Evolutionary conservation across 139 green algal species (phyloP).

Genomic region (Monoraphidium neglectum): DNA sequence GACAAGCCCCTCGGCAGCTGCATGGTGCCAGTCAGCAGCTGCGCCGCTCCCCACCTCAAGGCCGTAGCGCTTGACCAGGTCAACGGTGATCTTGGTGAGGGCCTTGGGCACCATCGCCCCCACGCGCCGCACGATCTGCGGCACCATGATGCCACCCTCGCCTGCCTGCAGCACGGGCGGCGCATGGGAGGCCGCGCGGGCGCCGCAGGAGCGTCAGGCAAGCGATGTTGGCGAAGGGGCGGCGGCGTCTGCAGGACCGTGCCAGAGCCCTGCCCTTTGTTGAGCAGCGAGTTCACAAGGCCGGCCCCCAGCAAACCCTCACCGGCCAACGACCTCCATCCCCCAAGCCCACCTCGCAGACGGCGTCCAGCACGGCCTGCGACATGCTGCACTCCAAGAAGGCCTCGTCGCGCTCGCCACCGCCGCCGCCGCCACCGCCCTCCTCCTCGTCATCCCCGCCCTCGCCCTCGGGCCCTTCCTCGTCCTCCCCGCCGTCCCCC

Average conservation of each 20-base stretch:
- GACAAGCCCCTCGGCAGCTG: too few relatives aligned
- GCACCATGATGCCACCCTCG: slow-evolving; percentile 10
- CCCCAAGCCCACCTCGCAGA: slow-evolving; percentile 25
- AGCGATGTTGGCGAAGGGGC: too few relatives aligned
- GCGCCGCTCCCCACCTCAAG: slow-evolving; percentile 5
- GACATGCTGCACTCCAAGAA: slow-evolving; percentile 35
- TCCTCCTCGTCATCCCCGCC: slow-evolving; percentile 13
- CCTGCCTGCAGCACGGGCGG: too few relatives aligned
- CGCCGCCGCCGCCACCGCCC: not conserved
- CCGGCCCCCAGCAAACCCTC: too few relatives aligned
- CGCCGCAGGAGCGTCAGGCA: too few relatives aligned
- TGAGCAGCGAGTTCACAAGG: too few relatives aligned
- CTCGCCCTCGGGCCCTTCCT: slow-evolving; percentile 10
- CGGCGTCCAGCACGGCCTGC: slow-evolving; percentile 36
- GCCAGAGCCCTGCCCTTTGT: too few relatives aligned
- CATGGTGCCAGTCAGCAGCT: too few relatives aligned
- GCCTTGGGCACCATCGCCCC: not conserved
- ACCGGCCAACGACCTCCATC: too few relatives aligned
- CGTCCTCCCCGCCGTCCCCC: slow-evolving; percentile 20
- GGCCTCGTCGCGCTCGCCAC: not conserved
- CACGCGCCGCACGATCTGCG: not conserved
- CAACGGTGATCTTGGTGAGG: not conserved
- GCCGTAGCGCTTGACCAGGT: slow-evolving; percentile 26
- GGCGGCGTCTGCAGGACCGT: too few relatives aligned
- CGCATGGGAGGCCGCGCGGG: too few relatives aligned